Conservation (phyloP, 2,329 filamentous ascomycete genomes). For the Blastomyces parvus region DNA sequence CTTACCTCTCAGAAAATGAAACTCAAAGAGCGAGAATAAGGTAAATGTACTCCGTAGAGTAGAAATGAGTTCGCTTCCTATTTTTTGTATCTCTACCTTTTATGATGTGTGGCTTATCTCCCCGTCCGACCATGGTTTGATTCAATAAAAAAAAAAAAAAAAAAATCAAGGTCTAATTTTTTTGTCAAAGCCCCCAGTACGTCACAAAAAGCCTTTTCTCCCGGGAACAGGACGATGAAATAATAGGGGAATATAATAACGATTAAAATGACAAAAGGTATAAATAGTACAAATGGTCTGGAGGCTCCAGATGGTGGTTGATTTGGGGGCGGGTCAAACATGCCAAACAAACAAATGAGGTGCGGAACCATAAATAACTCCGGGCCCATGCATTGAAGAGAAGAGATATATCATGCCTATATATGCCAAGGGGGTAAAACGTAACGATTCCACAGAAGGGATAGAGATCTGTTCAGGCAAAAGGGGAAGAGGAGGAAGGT, state of each 20-base stretch:
- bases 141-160: background rate
- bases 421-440: background rate
- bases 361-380: background rate
- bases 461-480: too few species aligned
- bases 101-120: background rate
- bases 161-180: background rate
- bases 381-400: slow-evolving; percentile 9
- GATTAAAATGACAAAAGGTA: too few species aligned
- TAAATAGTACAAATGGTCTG: background rate
- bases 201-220: background rate
- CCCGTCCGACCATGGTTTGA: background rate
- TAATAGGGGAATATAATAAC: background rate
- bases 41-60: too few species aligned
- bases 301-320: background rate
- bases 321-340: background rate
- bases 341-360: background rate
- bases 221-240: background rate
- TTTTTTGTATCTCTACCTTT: too few species aligned
- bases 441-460: background rate
- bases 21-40: background rate
- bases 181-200: background rate
- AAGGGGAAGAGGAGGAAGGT: background rate
- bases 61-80: too few species aligned
- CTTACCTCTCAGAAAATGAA: background rate
- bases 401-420: slow-evolving; percentile 4